phyloP scores from a whole-genome alignment of 257 asterid genomes.

The Solanum stenotomum region DNA sequence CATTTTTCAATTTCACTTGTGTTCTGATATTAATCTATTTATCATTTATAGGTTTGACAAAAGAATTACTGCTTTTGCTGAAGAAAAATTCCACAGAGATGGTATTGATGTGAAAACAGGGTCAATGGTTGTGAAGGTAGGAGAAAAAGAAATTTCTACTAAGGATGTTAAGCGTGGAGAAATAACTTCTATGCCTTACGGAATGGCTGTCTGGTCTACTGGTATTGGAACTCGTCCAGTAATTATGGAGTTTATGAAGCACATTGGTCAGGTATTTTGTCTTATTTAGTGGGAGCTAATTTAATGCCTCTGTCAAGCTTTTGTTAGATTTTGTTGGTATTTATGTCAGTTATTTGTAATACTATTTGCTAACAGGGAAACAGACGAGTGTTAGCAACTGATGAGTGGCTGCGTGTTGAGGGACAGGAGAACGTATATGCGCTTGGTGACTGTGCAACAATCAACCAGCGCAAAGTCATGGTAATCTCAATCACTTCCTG shows the following conservation, averaged over 20 bases:
- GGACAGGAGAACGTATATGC: conserved; percentile 68
- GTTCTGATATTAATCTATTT: not conserved
- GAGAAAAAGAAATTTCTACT: conserved; percentile 72
- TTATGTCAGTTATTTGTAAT: not conserved
- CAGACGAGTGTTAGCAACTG: conserved; percentile 85
- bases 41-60: conserved; percentile 79
- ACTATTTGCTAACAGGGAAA: conserved; percentile 32
- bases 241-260: conserved; percentile 75
- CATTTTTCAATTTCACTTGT: not conserved
- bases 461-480: conserved; percentile 88
- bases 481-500: conserved; percentile 23
- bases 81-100: conserved; percentile 78
- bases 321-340: not conserved
- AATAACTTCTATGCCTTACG: conserved; percentile 68
- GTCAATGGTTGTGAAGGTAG: conserved; percentile 82
- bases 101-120: conserved; percentile 86
- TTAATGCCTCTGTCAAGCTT: not conserved
- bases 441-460: conserved; percentile 89
- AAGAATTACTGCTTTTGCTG: conserved; percentile 90
- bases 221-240: conserved; percentile 98
- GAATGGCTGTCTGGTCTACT: conserved; percentile 98
- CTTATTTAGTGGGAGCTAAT: not conserved
- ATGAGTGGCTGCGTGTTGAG: conserved; percentile 92
- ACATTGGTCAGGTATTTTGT: conserved; percentile 75
- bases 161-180: conserved; percentile 71